A percentile compares a stretch with the other conserved stretches of the same genome.
phyloP scores from a whole-genome alignment of 2,329 filamentous ascomycete genomes.

The Diplodia mutila region DNA sequence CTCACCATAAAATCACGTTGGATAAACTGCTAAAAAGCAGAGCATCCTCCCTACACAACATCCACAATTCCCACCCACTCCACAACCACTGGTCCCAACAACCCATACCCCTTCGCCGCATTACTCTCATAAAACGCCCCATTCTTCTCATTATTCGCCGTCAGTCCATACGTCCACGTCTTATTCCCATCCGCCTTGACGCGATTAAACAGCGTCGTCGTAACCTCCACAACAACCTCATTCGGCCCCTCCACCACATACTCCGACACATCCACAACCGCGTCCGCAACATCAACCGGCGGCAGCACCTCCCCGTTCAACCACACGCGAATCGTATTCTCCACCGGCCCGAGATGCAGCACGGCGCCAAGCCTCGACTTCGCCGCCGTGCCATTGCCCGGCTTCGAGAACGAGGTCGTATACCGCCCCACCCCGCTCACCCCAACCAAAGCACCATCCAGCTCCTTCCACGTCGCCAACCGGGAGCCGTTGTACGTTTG shows the following conservation, averaged over 20 bases:
- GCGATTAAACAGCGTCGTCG: conserved; percentile 41
- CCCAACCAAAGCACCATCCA: conserved; percentile 33
- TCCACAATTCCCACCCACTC: conserved; percentile 23
- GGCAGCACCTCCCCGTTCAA: conserved; percentile 37
- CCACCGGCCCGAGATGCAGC: conserved; percentile 35
- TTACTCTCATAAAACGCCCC: conserved; percentile 22
- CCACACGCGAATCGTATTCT: conserved; percentile 36
- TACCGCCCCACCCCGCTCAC: conserved; percentile 44
- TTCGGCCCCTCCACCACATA: conserved; percentile 32
- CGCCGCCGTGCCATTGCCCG: conserved; percentile 23
- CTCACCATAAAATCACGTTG: no score
- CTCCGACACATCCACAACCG: conserved; percentile 32
- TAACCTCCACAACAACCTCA: conserved; percentile 36
- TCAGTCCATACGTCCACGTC: conserved; percentile 27
- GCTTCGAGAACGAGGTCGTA: conserved; percentile 38
- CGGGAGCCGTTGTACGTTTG: conserved; percentile 32
- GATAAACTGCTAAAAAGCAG: no score
- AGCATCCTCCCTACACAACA: no score
- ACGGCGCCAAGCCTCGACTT: conserved; percentile 28
- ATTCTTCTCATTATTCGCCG: conserved; percentile 28
- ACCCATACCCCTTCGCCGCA: conserved; percentile 28
- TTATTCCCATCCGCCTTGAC: conserved; percentile 29
- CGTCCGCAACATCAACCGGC: conserved; percentile 38
- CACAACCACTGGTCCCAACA: conserved; percentile 25
- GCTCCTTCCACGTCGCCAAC: conserved; percentile 42